Base-by-base conservation (phyloP, 306 rosid genomes). In the Erythrophleum fordii region DNA sequence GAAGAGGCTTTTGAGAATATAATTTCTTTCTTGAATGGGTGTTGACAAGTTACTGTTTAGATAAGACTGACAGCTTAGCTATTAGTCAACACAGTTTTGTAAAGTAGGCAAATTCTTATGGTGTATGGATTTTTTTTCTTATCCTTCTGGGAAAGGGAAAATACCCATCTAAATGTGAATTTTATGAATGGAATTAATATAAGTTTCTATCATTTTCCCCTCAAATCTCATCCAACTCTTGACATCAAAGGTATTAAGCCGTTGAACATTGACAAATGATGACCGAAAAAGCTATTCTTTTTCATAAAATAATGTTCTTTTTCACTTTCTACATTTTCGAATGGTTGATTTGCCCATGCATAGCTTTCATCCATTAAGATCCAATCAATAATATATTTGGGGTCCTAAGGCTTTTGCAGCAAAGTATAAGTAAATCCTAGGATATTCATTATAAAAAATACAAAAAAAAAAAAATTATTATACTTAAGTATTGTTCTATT, bases 21-120 rank as follows among this genome's bases (percentile, higher is more conserved):
- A 31, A 75, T 79, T 77, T 84, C 86, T 74, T 2, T 22, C 66
- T 74, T 83, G 66, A 60, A 42, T 41, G 5, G 29, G 5, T 23
- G 66, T 7, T 64, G 41, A 76, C 9, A 11, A 20, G 35, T 28
- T 6, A 1, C 56, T 18, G 52, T 42, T 41, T 16, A 14, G 60
- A 52, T 12, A 0, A 34, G 71, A 61, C 67, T 46, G 46, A 75
- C 70, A 11, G 3, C 10, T 35, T 71, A 75, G 31, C 35, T 39
- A 75, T 41, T 67, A 59, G 31, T 28, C 12, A 29, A 69, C 72
- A 45, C 46, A 79, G 3, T 59, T 69, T 80, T 55, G 77, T 58
- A 79, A 69, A 42, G 37, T 23, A 69, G 6, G 61, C 66, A 69
- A 69, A 46, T 41, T 26, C 46, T 41, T 41, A 23, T 31, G 13